A percentile compares a stretch with the other conserved stretches of the same genome.
Evolutionary conservation across 371 early-diverging fungal genomes (phyloP).

Genomic region (Mortierella sp.): DNA sequence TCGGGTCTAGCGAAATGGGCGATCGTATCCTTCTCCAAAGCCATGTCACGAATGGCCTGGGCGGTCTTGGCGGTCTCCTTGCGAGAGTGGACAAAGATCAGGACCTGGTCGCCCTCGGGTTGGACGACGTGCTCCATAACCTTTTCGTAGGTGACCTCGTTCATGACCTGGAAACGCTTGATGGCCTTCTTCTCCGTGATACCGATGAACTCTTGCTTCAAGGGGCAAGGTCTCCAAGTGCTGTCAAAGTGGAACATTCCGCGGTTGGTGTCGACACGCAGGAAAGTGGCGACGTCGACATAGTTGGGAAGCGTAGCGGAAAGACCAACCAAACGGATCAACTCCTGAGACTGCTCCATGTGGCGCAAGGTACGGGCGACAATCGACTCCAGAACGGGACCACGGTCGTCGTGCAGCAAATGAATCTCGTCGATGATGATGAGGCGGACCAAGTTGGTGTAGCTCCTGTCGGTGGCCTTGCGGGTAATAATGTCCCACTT

Average conservation of each 20-base stretch:
- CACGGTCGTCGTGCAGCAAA: conserved; percentile 98
- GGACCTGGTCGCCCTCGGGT: conserved; percentile 88
- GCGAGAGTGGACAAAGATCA: conserved; percentile 99
- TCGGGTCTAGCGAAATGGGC: conserved; percentile 83
- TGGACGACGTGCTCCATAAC: conserved; percentile 85
- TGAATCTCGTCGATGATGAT: conserved; percentile 99
- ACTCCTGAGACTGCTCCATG: conserved; percentile 92
- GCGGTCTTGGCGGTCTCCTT: conserved; percentile 98
- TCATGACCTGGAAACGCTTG: conserved; percentile 95
- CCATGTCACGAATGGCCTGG: conserved; percentile 91
- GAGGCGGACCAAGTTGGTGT: conserved; percentile 92
- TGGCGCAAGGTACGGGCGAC: conserved; percentile 94
- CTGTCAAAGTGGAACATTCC: conserved; percentile 97
- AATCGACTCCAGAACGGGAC: conserved; percentile 98
- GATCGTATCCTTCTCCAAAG: conserved; percentile 88
- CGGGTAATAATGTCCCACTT: conserved; percentile 99
- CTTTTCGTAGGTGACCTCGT: conserved; percentile 95
- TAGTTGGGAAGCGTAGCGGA: conserved; percentile 99
- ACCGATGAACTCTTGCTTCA: conserved; percentile 96
- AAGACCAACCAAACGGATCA: conserved; percentile 97
- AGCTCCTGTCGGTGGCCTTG: conserved; percentile 94
- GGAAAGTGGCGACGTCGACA: conserved; percentile 96
- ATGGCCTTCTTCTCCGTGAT: conserved; percentile 93
- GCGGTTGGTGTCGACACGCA: conserved; percentile 87
- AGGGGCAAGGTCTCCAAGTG: conserved; percentile 94